These are phyloP conservation scores for Verticillium longisporum DNA, from an alignment of 2,329 filamentous ascomycete species.

Conservation along the genomic window DNA sequence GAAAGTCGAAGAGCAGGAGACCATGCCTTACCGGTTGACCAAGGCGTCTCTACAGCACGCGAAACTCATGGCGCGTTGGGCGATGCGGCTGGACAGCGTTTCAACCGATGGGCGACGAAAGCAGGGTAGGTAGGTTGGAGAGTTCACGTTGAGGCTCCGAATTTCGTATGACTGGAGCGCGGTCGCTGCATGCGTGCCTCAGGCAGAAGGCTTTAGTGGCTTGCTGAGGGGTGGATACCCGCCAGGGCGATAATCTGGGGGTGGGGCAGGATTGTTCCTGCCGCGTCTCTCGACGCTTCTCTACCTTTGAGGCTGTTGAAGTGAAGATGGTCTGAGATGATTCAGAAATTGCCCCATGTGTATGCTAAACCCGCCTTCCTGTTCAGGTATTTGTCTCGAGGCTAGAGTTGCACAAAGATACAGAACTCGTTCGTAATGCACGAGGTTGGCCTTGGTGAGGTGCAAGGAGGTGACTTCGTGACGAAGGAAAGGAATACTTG, in stretches of 20 bases:
- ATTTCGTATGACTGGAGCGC: constrained; percentile 13
- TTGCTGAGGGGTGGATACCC: neutral
- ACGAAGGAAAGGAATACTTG: too few relatives aligned
- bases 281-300: too few relatives aligned
- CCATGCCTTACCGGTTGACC: neutral
- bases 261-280: neutral
- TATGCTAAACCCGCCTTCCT: too few relatives aligned
- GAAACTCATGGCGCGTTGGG: neutral
- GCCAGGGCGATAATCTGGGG: neutral
- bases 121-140: constrained; percentile 12
- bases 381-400: too few relatives aligned
- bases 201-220: constrained; percentile 6
- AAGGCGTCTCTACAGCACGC: neutral
- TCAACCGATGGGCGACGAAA: constrained; percentile 1
- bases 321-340: too few relatives aligned
- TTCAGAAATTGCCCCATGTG: too few relatives aligned
- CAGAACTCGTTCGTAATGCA: too few relatives aligned
- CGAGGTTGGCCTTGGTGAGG: too few relatives aligned
- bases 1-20: neutral
- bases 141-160: constrained; percentile 11
- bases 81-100: neutral
- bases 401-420: too few relatives aligned
- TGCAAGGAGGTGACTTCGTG: too few relatives aligned
- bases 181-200: constrained; percentile 13
- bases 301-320: too few relatives aligned